These are phyloP conservation scores for Rhytidiadelphus loreus DNA, from an alignment of 225 moss, liverwort and hornwort species.

Conservation along the genomic window DNA sequence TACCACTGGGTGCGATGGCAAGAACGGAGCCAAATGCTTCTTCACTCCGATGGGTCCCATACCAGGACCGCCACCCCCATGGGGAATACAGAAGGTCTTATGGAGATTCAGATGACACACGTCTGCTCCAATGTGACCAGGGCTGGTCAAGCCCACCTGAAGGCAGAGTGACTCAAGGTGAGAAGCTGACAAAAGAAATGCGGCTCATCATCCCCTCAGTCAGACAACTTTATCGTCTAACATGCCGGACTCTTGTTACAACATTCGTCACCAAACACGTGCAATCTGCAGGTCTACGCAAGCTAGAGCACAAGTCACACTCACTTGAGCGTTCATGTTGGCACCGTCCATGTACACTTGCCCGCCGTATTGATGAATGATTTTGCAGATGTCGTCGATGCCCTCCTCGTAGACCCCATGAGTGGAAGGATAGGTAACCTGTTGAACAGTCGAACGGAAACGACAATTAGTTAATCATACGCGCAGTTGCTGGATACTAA, in stretches of 20 bases:
- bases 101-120: slow-evolving; percentile 97
- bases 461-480: background rate
- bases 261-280: background rate
- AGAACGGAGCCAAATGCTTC: slow-evolving; percentile 90
- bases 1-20: slow-evolving; percentile 97
- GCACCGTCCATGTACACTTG: slow-evolving; percentile 99
- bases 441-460: background rate
- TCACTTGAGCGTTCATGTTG: slow-evolving; percentile 96
- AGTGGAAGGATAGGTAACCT: slow-evolving; percentile 98
- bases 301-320: background rate
- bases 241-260: background rate
- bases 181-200: background rate
- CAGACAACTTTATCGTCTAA: background rate
- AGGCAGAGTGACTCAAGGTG: background rate
- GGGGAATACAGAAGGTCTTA: slow-evolving; percentile 98
- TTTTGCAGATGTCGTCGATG: slow-evolving; percentile 87
- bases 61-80: slow-evolving; percentile 96
- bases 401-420: slow-evolving; percentile 98
- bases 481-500: background rate
- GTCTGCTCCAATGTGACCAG: slow-evolving; percentile 93
- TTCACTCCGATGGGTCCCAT: slow-evolving; percentile 99
- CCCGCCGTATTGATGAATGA: slow-evolving; percentile 77
- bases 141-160: slow-evolving; percentile 95
- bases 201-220: background rate
- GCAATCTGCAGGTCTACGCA: background rate